Evolutionary conservation across 306 rosid species (phyloP).

Genomic region (Medicago lupulina): DNA sequence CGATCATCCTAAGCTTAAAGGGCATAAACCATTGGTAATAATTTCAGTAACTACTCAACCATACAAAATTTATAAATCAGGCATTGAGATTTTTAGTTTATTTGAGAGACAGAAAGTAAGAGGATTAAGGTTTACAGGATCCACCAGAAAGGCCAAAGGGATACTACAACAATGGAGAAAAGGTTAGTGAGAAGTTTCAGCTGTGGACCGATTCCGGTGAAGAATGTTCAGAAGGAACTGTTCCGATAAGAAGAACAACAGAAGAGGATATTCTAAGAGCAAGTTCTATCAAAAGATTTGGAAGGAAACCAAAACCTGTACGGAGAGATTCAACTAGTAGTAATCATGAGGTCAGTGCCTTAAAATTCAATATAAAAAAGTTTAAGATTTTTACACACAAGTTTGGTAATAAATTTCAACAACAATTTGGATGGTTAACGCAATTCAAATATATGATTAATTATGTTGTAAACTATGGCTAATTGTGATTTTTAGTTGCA

Average conservation of each 20-base stretch:
- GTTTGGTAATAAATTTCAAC: not conserved
- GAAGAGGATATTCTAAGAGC: conserved; percentile 84
- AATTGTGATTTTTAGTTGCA: not conserved
- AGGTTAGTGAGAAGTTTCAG: conserved; percentile 58
- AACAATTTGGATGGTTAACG: too few species aligned
- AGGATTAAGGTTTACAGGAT: conserved; percentile 61
- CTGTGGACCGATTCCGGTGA: conserved; percentile 81
- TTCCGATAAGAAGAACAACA: conserved; percentile 84
- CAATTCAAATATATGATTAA: not conserved
- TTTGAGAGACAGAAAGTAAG: conserved; percentile 25
- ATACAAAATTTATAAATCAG: conserved; percentile 13
- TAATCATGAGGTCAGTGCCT: conserved; percentile 72
- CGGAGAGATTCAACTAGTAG: conserved; percentile 79
- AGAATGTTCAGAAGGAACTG: conserved; percentile 82
- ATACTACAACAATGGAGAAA: conserved; percentile 43
- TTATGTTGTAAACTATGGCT: not conserved
- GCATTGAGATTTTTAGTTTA: conserved; percentile 36
- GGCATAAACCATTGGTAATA: conserved; percentile 82
- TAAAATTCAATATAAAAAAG: not conserved
- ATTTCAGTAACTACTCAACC: conserved; percentile 17
- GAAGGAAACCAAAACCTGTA: conserved; percentile 73
- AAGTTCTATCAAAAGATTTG: conserved; percentile 69
- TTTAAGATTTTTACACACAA: not conserved
- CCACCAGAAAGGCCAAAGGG: conserved; percentile 88
- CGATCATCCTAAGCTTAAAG: conserved; percentile 81